These are phyloP conservation scores for Persicaria maculosa DNA, from an alignment of 148 eudicot species.

Conservation along the genomic window DNA sequence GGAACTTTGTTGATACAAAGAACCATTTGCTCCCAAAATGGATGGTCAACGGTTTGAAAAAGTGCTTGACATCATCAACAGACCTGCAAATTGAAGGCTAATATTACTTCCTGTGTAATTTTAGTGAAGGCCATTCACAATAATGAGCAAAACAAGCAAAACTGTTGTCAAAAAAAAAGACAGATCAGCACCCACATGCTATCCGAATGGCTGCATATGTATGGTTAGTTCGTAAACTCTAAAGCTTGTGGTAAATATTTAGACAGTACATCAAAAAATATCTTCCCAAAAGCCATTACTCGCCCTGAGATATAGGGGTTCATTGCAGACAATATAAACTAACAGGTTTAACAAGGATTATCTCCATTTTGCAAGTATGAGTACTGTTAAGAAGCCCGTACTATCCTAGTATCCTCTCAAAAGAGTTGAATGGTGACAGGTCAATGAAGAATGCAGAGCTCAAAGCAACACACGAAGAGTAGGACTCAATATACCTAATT, in stretches of 20 bases:
- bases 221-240: too few species aligned
- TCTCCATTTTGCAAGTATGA: neutral
- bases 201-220: too few species aligned
- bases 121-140: neutral
- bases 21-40: slow-evolving; percentile 53
- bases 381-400: neutral
- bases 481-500: slow-evolving; percentile 25
- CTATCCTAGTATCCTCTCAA: neutral
- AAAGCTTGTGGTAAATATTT: too few species aligned
- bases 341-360: neutral
- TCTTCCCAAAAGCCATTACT: too few species aligned
- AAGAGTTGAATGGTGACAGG: neutral
- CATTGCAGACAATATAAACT: too few species aligned
- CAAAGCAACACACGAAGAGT: neutral
- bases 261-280: too few species aligned
- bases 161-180: neutral
- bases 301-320: too few species aligned
- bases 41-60: slow-evolving; percentile 44
- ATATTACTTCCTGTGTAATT: neutral
- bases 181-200: too few species aligned
- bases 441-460: neutral
- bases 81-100: slow-evolving; percentile 29
- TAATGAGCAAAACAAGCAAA: neutral
- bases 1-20: slow-evolving; percentile 32
- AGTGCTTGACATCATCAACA: slow-evolving; percentile 32